phyloP scores from a whole-genome alignment of 2,329 filamentous ascomycete species.

The Hypoxylon rubiginosum region DNA sequence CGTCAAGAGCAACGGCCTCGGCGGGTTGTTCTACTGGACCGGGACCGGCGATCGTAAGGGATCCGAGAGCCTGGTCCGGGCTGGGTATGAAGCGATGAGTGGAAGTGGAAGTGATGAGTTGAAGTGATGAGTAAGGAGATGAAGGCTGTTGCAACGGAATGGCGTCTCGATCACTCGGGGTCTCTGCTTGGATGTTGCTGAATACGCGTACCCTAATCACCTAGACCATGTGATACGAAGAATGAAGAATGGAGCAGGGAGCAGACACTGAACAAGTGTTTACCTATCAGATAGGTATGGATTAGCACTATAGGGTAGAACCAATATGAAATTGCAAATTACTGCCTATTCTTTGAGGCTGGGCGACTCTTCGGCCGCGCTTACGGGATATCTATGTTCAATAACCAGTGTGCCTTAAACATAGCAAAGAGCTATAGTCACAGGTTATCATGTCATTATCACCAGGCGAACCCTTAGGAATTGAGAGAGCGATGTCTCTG shows the following conservation, averaged over 20 bases:
- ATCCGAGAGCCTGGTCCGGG: constrained; percentile 69
- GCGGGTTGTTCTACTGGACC: constrained; percentile 78
- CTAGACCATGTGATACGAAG: too few relatives aligned
- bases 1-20: constrained; percentile 66
- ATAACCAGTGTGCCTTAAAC: background rate
- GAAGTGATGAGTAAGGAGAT: too few relatives aligned
- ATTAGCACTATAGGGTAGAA: background rate
- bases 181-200: background rate
- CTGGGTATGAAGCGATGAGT: constrained; percentile 69
- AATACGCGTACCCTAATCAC: background rate
- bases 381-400: background rate
- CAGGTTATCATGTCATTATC: background rate
- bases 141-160: background rate
- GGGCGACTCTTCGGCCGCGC: background rate
- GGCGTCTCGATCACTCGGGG: background rate
- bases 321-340: background rate
- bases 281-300: too few relatives aligned
- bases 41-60: constrained; percentile 70
- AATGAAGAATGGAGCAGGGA: too few relatives aligned
- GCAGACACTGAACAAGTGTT: too few relatives aligned
- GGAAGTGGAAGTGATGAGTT: too few relatives aligned
- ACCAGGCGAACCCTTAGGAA: too few relatives aligned
- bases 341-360: too few relatives aligned
- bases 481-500: too few relatives aligned
- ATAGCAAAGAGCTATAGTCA: background rate